Evolutionary conservation across 208 protist genomes (phyloP), one percentile per base, ranked within the genome.

Genomic region (Leishmania gerbilli): DNA sequence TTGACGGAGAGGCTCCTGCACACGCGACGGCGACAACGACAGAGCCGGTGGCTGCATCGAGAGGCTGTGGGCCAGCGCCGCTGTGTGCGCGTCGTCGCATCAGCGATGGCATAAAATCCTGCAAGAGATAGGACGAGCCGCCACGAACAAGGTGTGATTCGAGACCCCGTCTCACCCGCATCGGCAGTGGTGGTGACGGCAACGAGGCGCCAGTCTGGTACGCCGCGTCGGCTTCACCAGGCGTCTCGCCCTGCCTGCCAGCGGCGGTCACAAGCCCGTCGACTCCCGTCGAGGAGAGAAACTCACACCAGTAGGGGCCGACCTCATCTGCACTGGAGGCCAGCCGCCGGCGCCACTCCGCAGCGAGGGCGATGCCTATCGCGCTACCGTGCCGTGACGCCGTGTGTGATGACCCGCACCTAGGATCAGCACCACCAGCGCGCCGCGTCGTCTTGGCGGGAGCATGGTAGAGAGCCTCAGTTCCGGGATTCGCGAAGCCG

Each of bases 401-500:
- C 47, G 56, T n/a, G 55, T 45, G 27, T 24, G 76, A 51, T 40
- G 58, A 47, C 56, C 19, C 60, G 17, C 31, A 1, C 47, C 8
- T 2, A 11, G 31, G 17, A 27, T 72, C 65, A 24, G 62, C 34
- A 15, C 31, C 9, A 56, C 37, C 21, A 24, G 31, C 3, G 68
- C 21, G 5, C 76, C 4, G 56, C 71, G 37, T 53, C n/a, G 37
- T 2, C 3, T 49, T 34, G 1, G 21, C 71, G 24, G 58, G 55
- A 21, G 31, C 13, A 51, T 47, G 1, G 51, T 77, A 80, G 5
- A 86, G 65, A 31, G 77, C 82, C 56, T 82, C 64, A 1, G 82
- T 86, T 11, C 74, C 47, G 5, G 78, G 34, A 49, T 74, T 86
- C 31, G 82, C 53, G 49, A 86, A 86, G 34, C 82, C 82, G 4